These are phyloP conservation scores for Solanum ossicruentum DNA, from an alignment of 257 asterid genomes.

Conservation along the genomic window DNA sequence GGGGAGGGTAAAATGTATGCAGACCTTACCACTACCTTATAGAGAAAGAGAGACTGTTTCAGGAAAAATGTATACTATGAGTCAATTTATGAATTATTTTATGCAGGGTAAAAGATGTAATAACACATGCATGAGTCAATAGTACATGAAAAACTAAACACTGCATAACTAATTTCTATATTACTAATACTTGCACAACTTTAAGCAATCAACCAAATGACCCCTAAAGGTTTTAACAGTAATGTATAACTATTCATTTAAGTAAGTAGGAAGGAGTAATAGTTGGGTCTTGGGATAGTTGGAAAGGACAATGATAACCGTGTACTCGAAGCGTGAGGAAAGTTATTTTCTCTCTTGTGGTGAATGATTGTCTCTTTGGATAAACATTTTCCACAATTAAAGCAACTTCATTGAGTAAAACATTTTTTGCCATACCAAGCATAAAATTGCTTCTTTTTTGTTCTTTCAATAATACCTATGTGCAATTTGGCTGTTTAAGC, in stretches of 20 bases:
- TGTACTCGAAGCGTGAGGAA: not conserved
- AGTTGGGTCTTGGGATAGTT: not conserved
- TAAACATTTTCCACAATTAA: not conserved
- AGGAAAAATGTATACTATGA: not conserved
- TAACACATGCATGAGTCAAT: no score
- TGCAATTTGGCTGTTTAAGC: not conserved
- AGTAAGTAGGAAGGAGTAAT: not conserved
- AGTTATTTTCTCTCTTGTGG: not conserved
- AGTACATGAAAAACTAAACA: no score
- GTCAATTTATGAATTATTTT: no score
- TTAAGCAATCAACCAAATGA: no score
- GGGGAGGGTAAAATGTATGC: no score
- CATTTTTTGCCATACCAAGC: not conserved
- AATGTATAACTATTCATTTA: not conserved
- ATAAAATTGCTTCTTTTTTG: not conserved
- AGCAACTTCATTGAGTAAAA: not conserved
- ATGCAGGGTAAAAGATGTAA: no score
- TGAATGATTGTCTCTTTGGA: not conserved
- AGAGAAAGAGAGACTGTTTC: no score
- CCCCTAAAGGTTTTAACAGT: no score
- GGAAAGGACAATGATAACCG: not conserved
- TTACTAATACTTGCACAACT: no score
- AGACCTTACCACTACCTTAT: no score
- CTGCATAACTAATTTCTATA: no score
- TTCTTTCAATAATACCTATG: not conserved